Evolutionary conservation across 495 filamentous ascomycete genomes (phyloP).

Genomic region (Xylaria curta): DNA sequence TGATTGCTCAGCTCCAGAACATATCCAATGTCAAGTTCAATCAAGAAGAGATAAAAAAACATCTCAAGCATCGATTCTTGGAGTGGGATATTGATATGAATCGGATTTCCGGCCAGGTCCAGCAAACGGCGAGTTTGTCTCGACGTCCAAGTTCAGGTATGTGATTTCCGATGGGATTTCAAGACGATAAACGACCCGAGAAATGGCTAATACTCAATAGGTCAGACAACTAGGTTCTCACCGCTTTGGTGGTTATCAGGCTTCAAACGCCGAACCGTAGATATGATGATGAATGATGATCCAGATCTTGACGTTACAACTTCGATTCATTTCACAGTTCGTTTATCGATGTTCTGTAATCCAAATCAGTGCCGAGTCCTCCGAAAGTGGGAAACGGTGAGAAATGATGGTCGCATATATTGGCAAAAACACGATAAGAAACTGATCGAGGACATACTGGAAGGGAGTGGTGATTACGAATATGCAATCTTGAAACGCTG

Average conservation of each 20-base stretch:
- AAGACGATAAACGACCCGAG: neutral
- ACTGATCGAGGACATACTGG: neutral
- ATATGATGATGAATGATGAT: neutral
- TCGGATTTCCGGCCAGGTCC: neutral
- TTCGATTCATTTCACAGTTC: conserved; percentile 6
- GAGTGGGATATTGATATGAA: neutral
- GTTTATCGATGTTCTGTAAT: neutral
- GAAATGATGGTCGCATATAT: neutral
- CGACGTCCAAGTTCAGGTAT: neutral
- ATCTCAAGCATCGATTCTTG: neutral
- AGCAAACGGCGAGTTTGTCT: neutral
- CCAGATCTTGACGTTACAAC: neutral
- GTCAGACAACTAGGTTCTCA: neutral
- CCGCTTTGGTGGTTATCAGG: conserved; percentile 1
- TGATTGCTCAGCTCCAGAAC: neutral
- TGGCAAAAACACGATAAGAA: neutral
- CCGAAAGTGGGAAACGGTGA: neutral
- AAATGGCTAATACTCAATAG: neutral
- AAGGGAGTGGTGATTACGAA: neutral
- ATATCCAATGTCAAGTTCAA: neutral
- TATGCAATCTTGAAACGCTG: neutral
- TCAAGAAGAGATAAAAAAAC: neutral
- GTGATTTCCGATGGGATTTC: neutral
- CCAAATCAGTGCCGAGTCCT: neutral
- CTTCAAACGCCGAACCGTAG: neutral